Conservation (phyloP, 805 yeast species). For the Candida boidinii region DNA sequence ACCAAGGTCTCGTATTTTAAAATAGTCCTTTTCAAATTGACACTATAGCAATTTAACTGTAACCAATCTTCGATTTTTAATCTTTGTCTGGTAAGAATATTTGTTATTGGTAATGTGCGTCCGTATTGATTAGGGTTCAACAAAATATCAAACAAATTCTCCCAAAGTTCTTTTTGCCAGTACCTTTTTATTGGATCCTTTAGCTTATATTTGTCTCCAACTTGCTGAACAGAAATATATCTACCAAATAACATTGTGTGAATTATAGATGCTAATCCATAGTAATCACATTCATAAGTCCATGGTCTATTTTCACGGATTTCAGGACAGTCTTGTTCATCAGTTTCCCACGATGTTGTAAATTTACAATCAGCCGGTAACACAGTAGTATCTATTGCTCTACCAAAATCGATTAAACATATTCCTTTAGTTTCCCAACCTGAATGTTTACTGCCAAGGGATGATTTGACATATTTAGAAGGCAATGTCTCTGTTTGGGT, state of each 20-base stretch:
- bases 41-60: neutral
- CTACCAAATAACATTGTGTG: slow-evolving; percentile 70
- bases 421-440: too few relatives aligned
- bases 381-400: slow-evolving; percentile 63
- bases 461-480: too few relatives aligned
- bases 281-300: slow-evolving; percentile 78
- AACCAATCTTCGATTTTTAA: slow-evolving; percentile 35
- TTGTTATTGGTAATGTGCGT: slow-evolving; percentile 32
- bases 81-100: slow-evolving; percentile 26
- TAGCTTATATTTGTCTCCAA: slow-evolving; percentile 26
- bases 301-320: slow-evolving; percentile 54
- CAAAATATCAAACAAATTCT: slow-evolving; percentile 49
- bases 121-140: slow-evolving; percentile 42
- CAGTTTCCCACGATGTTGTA: slow-evolving; percentile 51
- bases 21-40: neutral
- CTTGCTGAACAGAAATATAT: slow-evolving; percentile 34
- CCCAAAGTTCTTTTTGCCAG: slow-evolving; percentile 73
- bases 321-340: slow-evolving; percentile 61
- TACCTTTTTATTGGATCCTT: slow-evolving; percentile 51
- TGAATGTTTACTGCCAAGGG: slow-evolving; percentile 6
- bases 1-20: neutral
- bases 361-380: slow-evolving; percentile 46
- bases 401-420: slow-evolving; percentile 67
- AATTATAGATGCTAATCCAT: slow-evolving; percentile 68
- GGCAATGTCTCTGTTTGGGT: slow-evolving; percentile 12